A percentile compares a stretch with the other conserved stretches of the same genome.
Evolutionary conservation across 2,329 filamentous ascomycete species (phyloP).

Genomic region (Fusarium tanahbumbuense): DNA sequence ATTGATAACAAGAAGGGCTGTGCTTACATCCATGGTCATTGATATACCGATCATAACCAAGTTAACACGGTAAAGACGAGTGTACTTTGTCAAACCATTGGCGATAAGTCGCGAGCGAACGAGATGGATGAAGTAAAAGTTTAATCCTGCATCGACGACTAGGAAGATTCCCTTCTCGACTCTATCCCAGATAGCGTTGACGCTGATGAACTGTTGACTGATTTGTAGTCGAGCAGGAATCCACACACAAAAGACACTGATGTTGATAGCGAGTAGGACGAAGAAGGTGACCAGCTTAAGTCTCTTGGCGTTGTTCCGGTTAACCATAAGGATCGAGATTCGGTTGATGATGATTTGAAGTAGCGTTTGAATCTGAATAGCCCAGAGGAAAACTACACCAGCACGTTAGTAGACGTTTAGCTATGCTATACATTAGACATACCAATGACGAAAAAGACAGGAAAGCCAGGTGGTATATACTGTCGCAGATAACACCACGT

Average conservation of each 20-base stretch:
- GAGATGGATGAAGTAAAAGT: constrained; percentile 63
- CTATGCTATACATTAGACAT: accelerated
- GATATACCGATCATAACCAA: constrained; percentile 49
- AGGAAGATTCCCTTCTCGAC: constrained; percentile 64
- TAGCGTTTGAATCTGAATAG: constrained; percentile 61
- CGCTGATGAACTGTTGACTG: constrained; percentile 54
- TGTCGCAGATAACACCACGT: constrained; percentile 44
- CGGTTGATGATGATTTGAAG: constrained; percentile 69
- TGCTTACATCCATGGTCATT: constrained; percentile 47
- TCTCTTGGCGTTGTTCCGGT: constrained; percentile 51
- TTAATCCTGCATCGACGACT: constrained; percentile 62
- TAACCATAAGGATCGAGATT: constrained; percentile 59
- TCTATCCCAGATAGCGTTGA: constrained; percentile 66
- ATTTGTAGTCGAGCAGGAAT: constrained; percentile 63
- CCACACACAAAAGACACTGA: constrained; percentile 66
- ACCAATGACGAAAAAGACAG: constrained; percentile 44
- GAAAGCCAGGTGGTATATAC: constrained; percentile 43
- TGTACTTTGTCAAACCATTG: constrained; percentile 63
- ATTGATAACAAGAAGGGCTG: accelerated
- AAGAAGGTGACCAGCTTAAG: constrained; percentile 59
- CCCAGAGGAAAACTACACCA: constrained; percentile 50
- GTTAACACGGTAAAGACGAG: constrained; percentile 55
- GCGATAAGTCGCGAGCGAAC: constrained; percentile 60
- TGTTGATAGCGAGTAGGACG: constrained; percentile 62
- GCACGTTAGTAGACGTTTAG: background rate